Conservation (phyloP, 2,329 filamentous ascomycete genomes). For the Ophiosphaerella korrae region DNA sequence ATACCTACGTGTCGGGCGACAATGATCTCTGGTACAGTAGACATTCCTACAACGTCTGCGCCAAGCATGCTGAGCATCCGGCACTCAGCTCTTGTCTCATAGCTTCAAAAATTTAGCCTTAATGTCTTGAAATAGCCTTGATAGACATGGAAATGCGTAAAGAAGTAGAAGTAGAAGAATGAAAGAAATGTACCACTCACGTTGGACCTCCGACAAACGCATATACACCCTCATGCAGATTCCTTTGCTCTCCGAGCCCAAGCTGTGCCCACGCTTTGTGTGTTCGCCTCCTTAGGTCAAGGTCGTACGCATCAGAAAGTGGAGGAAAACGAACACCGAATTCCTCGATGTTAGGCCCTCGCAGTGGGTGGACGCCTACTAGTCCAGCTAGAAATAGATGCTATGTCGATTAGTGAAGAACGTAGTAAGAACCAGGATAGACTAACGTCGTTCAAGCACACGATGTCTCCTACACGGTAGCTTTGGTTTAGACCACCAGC, state of each 20-base stretch:
- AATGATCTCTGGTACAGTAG: conserved; percentile 70
- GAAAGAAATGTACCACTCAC: conserved; percentile 43
- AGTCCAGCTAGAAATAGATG: conserved; percentile 69
- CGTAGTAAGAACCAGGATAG: background rate
- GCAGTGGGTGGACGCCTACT: conserved; percentile 64
- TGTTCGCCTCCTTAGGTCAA: conserved; percentile 62
- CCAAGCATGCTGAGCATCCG: conserved; percentile 65
- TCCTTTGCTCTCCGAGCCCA: conserved; percentile 52
- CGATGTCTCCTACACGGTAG: conserved; percentile 68
- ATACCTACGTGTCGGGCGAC: conserved; percentile 69
- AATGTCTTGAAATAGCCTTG: background rate
- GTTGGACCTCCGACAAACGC: conserved; percentile 68
- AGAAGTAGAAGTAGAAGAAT: conserved; percentile 3
- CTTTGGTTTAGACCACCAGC: conserved; percentile 68
- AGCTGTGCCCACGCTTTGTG: conserved; percentile 63
- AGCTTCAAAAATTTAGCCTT: conserved; percentile 48
- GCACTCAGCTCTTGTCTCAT: conserved; percentile 69
- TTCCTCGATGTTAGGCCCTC: conserved; percentile 66
- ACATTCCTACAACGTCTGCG: conserved; percentile 74
- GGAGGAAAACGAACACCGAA: conserved; percentile 68
- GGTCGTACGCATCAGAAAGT: conserved; percentile 69
- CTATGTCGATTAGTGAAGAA: conserved; percentile 40
- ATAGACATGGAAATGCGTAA: background rate
- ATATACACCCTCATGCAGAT: conserved; percentile 68
- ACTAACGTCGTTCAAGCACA: conserved; percentile 67